These are phyloP conservation scores for Cyanophora paradoxa DNA, from an alignment of 78 protist species.

Conservation along the genomic window DNA sequence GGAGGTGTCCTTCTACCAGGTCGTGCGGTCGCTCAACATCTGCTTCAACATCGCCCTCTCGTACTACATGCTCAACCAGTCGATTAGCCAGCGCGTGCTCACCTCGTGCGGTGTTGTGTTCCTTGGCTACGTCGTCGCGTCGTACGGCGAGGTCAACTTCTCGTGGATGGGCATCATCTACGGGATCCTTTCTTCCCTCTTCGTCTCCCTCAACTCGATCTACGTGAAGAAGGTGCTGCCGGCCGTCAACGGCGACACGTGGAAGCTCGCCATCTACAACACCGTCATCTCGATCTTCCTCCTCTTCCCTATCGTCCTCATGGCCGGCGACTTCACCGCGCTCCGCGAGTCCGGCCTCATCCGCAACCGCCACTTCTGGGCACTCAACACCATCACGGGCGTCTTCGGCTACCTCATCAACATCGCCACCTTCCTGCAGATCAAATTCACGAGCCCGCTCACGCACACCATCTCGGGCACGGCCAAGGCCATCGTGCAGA, in stretches of 20 bases:
- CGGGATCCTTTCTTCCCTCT: constrained; percentile 55
- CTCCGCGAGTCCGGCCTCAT: not conserved
- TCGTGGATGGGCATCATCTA: constrained; percentile 61
- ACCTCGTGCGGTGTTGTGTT: constrained; percentile 47
- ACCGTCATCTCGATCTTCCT: constrained; percentile 53
- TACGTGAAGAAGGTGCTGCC: constrained; percentile 57
- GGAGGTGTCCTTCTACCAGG: constrained; percentile 72
- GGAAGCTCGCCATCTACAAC: constrained; percentile 55
- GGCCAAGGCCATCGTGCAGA: constrained; percentile 69
- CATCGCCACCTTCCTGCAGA: constrained; percentile 70
- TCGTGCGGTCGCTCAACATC: constrained; percentile 73
- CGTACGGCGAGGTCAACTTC: constrained; percentile 50
- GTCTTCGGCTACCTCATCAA: constrained; percentile 44
- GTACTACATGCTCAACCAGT: constrained; percentile 39
- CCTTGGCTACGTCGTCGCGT: constrained; percentile 62
- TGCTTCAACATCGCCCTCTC: constrained; percentile 57
- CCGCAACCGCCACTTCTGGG: constrained; percentile 33
- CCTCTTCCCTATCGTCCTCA: constrained; percentile 44
- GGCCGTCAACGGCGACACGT: constrained; percentile 42
- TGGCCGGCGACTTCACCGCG: constrained; percentile 51
- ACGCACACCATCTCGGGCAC: constrained; percentile 75
- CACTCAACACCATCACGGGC: constrained; percentile 55
- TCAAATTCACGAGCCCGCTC: constrained; percentile 68
- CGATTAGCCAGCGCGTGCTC: constrained; percentile 41
- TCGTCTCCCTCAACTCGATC: constrained; percentile 69